Percentiles rank a stretch among this genome's conserved stretches.
Conservation (phyloP, 768 basidiomycete species). For the Mycena rosella region DNA sequence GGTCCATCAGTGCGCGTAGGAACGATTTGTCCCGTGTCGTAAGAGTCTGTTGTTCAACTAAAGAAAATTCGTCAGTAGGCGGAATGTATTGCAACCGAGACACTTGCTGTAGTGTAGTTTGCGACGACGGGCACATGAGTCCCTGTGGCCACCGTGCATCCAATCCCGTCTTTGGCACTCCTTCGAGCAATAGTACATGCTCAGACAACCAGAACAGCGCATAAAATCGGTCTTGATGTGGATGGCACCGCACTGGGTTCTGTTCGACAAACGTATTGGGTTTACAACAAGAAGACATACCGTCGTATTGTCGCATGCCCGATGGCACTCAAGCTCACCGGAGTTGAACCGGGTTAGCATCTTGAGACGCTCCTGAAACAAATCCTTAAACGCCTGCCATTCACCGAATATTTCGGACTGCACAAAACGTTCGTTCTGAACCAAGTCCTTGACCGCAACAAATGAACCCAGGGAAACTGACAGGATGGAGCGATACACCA, state of each 20-base stretch:
- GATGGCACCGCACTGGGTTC: background rate
- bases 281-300: background rate
- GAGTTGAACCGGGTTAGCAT: slow-evolving; percentile 1
- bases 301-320: background rate
- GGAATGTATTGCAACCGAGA: background rate
- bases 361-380: background rate
- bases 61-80: background rate
- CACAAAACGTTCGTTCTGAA: background rate
- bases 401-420: background rate
- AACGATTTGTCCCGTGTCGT: background rate
- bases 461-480: too few relatives aligned
- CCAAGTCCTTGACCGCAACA: too few relatives aligned
- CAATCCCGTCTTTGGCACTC: background rate
- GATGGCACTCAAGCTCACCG: background rate
- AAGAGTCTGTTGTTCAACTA: background rate
- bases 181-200: slow-evolving; percentile 5
- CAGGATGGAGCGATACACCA: too few relatives aligned
- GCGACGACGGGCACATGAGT: background rate
- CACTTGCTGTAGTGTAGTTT: background rate
- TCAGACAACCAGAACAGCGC: slow-evolving; percentile 1
- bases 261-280: background rate
- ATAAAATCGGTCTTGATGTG: background rate
- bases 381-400: background rate
- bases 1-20: background rate
- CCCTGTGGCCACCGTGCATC: background rate